Evolutionary conservation across 306 rosid species (phyloP), one percentile per base, ranked within the genome.

Genomic region (Cucurbita moschata): DNA sequence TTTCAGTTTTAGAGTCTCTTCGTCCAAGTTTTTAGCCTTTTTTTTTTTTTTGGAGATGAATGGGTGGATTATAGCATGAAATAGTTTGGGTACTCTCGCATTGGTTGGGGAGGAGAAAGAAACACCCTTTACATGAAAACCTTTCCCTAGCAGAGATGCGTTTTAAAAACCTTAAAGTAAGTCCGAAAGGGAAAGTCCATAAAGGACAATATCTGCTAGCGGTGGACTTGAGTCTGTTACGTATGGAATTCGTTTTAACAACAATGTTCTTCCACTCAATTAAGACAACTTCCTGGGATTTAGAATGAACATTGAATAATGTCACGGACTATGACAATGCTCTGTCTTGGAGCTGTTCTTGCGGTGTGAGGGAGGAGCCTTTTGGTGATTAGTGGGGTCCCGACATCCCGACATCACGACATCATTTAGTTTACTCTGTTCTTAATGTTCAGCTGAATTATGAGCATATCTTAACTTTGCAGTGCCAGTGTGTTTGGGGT

Each of bases 401-500:
- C 56, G 8, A 21, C 44, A 23, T 18, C 46, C 44, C 56, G 8
- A 21, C 44, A 60, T 51, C 9, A 6, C 56, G 8, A 21, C 44
- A 60, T 51, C 9, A 6, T 74, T 66, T 6, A 30, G 60, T 47
- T 46, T 35, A 54, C 18, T 14, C 70, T 79, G 58, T 76, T 65
- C 61, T 74, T 70, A 57, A 43, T 77, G n/a, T 50, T 1, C 75
- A 80, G 76, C 79, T 78, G 83, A 76, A 16, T 66, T 71, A 8
- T 39, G 44, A 19, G 44, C 42, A 5, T 30, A 30, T 73, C 49
- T 72, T 60, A 35, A 62, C 67, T 73, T 81, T 86, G 75, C 82
- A 95, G 99, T 83, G 92, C 85, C 10, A 89, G 88, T 23, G 96
- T 89, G 55, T 95, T 95, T 74, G 99, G 99, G 3, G 97, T 95